Conservation (phyloP, 371 early-diverging fungal species). For the Lichtheimia corymbifera region DNA sequence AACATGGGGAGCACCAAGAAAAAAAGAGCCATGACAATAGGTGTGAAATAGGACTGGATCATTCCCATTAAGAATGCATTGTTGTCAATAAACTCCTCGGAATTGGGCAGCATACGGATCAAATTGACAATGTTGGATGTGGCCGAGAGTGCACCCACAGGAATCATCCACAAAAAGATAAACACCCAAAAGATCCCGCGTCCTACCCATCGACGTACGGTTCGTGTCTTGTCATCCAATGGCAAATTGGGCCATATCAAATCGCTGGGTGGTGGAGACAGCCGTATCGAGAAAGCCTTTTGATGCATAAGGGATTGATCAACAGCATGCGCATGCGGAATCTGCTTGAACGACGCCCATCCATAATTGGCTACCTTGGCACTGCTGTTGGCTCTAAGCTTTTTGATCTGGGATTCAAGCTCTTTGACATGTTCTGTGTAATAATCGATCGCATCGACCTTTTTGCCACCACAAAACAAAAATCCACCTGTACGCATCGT, state of each 20-base stretch:
- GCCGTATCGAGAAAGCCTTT: conserved; percentile 30
- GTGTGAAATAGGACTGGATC: conserved; percentile 71
- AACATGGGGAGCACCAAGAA: conserved; percentile 68
- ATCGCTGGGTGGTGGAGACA: conserved; percentile 77
- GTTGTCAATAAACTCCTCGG: conserved; percentile 50
- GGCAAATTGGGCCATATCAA: conserved; percentile 83
- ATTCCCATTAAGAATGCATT: conserved; percentile 60
- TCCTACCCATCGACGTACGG: conserved; percentile 59
- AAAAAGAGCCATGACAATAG: conserved; percentile 68
- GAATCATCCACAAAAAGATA: conserved; percentile 71
- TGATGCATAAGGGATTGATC: conserved; percentile 20
- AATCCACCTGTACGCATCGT: conserved; percentile 46
- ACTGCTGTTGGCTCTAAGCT: conserved; percentile 42
- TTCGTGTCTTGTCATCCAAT: conserved; percentile 53
- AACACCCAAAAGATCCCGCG: conserved; percentile 59
- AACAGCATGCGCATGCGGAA: conserved; percentile 62
- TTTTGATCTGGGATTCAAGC: conserved; percentile 69
- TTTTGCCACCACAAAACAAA: conserved; percentile 49
- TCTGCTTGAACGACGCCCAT: conserved; percentile 73
- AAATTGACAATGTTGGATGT: conserved; percentile 66
- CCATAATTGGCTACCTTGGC: conserved; percentile 66
- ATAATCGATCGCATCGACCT: conserved; percentile 76
- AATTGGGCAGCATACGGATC: conserved; percentile 51
- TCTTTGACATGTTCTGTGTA: conserved; percentile 63
- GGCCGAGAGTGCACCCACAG: conserved; percentile 65